Percentiles rank a stretch among this genome's conserved stretches.
Evolutionary conservation across 371 early-diverging fungal species (phyloP).

Genomic region (Rhizopus stolonifer): DNA sequence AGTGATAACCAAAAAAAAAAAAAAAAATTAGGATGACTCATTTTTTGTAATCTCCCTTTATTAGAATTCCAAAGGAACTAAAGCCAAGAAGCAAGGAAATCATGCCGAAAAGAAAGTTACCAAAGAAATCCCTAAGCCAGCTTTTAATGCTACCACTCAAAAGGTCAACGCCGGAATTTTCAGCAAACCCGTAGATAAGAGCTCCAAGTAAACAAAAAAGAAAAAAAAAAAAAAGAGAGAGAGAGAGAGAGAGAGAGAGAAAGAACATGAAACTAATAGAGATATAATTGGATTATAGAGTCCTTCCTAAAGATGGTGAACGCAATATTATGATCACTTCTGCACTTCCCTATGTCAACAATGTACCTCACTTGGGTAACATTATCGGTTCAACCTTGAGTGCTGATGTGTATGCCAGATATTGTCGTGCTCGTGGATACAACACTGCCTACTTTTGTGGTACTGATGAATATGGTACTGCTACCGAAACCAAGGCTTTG

Average conservation of each 20-base stretch:
- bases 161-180: slow-evolving; percentile 29
- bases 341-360: slow-evolving; percentile 99
- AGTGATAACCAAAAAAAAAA: slow-evolving; percentile 1
- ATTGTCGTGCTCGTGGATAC: slow-evolving; percentile 87
- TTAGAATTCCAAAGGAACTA: slow-evolving; percentile 33
- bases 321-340: slow-evolving; percentile 95
- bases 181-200: slow-evolving; percentile 13
- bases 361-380: slow-evolving; percentile 99
- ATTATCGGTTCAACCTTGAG: slow-evolving; percentile 98
- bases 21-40: slow-evolving; percentile 10
- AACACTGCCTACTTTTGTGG: slow-evolving; percentile 97
- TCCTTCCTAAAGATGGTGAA: slow-evolving; percentile 63
- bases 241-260: not conserved
- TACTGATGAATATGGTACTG: slow-evolving; percentile 99
- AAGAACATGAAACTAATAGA: no score
- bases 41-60: not conserved
- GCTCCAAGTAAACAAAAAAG: slow-evolving; percentile 12
- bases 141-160: slow-evolving; percentile 35
- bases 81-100: slow-evolving; percentile 35
- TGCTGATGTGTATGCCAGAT: slow-evolving; percentile 98
- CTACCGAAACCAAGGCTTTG: slow-evolving; percentile 99
- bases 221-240: slow-evolving; percentile 9
- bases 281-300: no score
- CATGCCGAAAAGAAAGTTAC: slow-evolving; percentile 28
- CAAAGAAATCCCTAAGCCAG: slow-evolving; percentile 25